A percentile compares a stretch with the other conserved stretches of the same genome.
Conservation (phyloP, 371 early-diverging fungal species). For the Globomyces sp. region DNA sequence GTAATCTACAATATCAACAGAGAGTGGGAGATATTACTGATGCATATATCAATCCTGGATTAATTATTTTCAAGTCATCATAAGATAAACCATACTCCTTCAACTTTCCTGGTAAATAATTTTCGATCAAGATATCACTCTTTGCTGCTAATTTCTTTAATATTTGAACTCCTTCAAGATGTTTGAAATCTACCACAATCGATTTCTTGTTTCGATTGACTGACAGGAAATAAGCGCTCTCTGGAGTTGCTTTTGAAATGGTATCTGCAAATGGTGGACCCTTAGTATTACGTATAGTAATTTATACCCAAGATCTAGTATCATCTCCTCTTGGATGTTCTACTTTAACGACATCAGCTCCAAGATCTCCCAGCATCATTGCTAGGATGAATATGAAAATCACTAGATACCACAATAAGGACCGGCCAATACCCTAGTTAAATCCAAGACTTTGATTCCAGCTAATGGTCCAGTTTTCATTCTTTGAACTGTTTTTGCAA, state of each 20-base stretch:
- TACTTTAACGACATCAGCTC: constrained; percentile 89
- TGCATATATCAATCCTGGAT: constrained; percentile 81
- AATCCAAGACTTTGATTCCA: constrained; percentile 77
- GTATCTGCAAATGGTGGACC: constrained; percentile 45
- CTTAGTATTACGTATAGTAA: constrained; percentile 24
- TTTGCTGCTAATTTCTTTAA: constrained; percentile 63
- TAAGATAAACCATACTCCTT: constrained; percentile 75
- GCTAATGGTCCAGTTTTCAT: constrained; percentile 50
- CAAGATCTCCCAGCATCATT: constrained; percentile 85
- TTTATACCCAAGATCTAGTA: constrained; percentile 77
- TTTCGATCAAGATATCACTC: constrained; percentile 85
- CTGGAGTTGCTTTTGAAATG: constrained; percentile 42
- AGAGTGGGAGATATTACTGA: constrained; percentile 38
- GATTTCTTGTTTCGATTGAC: constrained; percentile 90
- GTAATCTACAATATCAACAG: constrained; percentile 35
- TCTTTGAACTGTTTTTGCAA: not conserved
- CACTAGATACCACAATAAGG: constrained; percentile 31
- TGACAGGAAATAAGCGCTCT: constrained; percentile 87
- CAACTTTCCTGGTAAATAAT: constrained; percentile 87
- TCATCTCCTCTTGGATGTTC: constrained; percentile 79
- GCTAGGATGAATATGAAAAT: no score
- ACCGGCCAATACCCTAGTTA: constrained; percentile 77
- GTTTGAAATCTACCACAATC: constrained; percentile 80
- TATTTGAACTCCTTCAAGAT: constrained; percentile 60
- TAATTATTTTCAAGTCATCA: constrained; percentile 61